Conservation (phyloP, 768 basidiomycete genomes). For the Lactifluus volemus region DNA sequence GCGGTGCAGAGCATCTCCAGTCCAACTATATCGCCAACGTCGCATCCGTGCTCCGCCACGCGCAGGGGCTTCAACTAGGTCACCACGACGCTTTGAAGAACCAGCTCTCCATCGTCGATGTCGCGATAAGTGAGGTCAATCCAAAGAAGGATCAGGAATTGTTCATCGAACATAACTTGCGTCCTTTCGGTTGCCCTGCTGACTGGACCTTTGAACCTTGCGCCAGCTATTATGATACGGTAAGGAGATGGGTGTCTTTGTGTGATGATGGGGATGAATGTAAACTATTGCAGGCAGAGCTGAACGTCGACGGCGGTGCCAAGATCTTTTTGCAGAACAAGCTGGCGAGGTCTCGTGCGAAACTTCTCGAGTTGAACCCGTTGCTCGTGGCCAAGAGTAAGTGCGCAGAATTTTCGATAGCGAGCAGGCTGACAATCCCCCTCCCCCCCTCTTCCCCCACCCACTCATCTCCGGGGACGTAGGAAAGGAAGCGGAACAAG, state of each 20-base stretch:
- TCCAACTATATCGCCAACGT: conserved; percentile 50
- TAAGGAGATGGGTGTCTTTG: conserved; percentile 24
- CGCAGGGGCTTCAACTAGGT: conserved; percentile 47
- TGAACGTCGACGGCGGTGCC: conserved; percentile 59
- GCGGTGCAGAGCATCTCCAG: conserved; percentile 55
- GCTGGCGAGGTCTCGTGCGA: conserved; percentile 47
- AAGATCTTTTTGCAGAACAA: conserved; percentile 80
- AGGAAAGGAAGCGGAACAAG: conserved; percentile 51
- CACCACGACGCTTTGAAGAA: conserved; percentile 54
- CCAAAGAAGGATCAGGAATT: conserved; percentile 55
- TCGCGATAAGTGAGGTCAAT: conserved; percentile 43
- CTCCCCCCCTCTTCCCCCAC: background rate
- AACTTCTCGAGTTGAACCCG: conserved; percentile 54
- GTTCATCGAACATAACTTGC: conserved; percentile 63
- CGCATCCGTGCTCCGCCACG: conserved; percentile 44
- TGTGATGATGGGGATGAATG: background rate
- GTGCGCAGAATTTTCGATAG: conserved; percentile 22
- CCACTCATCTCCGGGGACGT: background rate
- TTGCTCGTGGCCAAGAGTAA: conserved; percentile 54
- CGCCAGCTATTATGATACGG: conserved; percentile 66
- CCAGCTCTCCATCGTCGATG: conserved; percentile 39
- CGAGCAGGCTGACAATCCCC: background rate
- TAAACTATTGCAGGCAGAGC: conserved; percentile 35
- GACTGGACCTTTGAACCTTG: conserved; percentile 77
- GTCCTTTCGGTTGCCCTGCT: conserved; percentile 51